Evolutionary conservation across 495 filamentous ascomycete genomes (phyloP).

Genomic region (Penicillium egyptiacum): DNA sequence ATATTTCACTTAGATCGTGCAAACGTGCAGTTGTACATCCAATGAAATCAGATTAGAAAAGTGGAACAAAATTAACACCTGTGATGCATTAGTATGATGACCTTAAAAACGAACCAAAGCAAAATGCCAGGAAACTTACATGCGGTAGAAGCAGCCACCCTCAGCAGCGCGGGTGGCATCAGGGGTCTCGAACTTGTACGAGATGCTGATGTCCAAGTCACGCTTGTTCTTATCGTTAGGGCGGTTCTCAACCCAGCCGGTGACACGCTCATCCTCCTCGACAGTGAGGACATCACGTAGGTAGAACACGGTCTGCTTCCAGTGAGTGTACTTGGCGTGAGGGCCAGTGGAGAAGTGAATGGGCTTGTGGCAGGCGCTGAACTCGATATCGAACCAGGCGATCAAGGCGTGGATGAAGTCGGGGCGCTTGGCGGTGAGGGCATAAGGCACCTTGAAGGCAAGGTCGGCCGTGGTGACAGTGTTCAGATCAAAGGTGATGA

Average conservation of each 20-base stretch:
- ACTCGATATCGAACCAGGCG: conserved; percentile 98
- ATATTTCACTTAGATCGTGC: conserved; percentile 22
- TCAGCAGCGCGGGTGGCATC: conserved; percentile 66
- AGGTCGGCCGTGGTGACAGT: conserved; percentile 71
- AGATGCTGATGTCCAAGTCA: conserved; percentile 87
- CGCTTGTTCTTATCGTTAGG: conserved; percentile 93
- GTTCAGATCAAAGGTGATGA: conserved; percentile 84
- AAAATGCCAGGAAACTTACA: conserved; percentile 55
- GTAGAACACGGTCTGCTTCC: conserved; percentile 95
- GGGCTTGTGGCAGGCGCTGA: conserved; percentile 89
- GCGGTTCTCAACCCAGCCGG: conserved; percentile 71
- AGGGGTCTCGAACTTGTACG: conserved; percentile 74
- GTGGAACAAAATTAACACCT: conserved; percentile 45
- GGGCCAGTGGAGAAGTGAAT: conserved; percentile 83
- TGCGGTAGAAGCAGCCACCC: conserved; percentile 81
- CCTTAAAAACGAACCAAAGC: neutral
- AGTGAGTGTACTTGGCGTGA: conserved; percentile 90
- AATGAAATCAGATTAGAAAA: conserved; percentile 24
- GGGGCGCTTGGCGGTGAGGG: conserved; percentile 68
- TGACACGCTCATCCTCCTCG: conserved; percentile 71
- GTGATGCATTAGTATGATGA: conserved; percentile 27
- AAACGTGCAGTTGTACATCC: conserved; percentile 23
- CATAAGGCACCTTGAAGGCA: conserved; percentile 70
- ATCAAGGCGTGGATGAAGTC: conserved; percentile 96
- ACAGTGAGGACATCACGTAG: conserved; percentile 81